These are phyloP conservation scores for Cyathus olla DNA, from an alignment of 1,284 basidiomycete genomes.

Conservation along the genomic window DNA sequence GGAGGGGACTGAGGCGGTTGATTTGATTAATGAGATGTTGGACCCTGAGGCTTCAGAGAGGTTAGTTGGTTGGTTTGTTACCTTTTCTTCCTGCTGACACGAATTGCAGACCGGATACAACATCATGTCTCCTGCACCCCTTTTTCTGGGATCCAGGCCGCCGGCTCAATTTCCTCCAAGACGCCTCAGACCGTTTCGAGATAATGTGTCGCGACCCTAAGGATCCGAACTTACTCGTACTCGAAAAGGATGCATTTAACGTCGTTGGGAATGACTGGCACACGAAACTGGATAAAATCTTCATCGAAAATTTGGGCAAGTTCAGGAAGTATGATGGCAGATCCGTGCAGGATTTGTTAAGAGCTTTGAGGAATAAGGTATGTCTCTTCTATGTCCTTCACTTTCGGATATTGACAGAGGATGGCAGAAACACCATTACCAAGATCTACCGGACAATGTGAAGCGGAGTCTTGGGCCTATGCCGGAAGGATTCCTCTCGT, in stretches of 20 bases:
- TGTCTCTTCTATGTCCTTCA: constrained; percentile 28
- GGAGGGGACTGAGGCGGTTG: constrained; percentile 87
- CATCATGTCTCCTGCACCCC: constrained; percentile 89
- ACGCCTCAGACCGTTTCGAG: constrained; percentile 97
- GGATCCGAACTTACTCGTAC: constrained; percentile 78
- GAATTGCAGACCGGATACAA: constrained; percentile 83
- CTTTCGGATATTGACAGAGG: constrained; percentile 11
- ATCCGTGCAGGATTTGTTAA: constrained; percentile 91
- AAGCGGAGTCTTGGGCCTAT: constrained; percentile 90
- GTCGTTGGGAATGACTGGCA: constrained; percentile 94
- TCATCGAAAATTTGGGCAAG: constrained; percentile 96
- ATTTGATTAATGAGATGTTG: constrained; percentile 85
- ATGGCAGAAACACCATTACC: constrained; percentile 95
- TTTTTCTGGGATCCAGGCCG: constrained; percentile 96
- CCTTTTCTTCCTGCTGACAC: not conserved
- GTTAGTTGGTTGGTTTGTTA: constrained; percentile 52
- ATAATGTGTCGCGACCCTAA: constrained; percentile 95
- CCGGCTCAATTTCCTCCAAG: constrained; percentile 93
- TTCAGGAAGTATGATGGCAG: constrained; percentile 95
- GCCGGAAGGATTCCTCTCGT: constrained; percentile 92
- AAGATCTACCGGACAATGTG: constrained; percentile 92
- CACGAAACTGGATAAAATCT: constrained; percentile 85
- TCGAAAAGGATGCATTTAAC: constrained; percentile 77
- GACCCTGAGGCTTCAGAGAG: constrained; percentile 78
- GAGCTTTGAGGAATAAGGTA: constrained; percentile 96